A percentile compares a stretch with the other conserved stretches of the same genome.
These are phyloP conservation scores for Zelonia costaricensis DNA, from an alignment of 208 protist genomes.

Conservation along the genomic window DNA sequence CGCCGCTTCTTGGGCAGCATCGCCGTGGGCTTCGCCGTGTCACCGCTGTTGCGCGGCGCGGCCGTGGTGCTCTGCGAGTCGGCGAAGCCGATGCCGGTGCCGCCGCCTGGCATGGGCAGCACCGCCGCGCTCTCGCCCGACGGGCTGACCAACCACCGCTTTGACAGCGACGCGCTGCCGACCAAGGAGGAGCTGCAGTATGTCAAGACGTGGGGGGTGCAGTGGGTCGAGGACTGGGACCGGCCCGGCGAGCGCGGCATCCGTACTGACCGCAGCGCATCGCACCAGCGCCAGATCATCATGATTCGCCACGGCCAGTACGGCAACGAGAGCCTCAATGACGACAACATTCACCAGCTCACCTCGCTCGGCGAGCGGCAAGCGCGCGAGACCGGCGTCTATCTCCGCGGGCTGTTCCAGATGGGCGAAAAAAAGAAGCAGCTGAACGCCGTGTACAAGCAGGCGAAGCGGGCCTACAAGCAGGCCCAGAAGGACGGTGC, in stretches of 20 bases:
- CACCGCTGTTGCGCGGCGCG: conserved; percentile 26
- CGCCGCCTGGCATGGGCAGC: not conserved
- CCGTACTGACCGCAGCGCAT: conserved; percentile 8
- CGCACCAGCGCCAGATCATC: conserved; percentile 54
- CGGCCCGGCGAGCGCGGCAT: conserved; percentile 29
- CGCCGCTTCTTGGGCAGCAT: conserved; percentile 26
- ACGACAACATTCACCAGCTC: conserved; percentile 44
- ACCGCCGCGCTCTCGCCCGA: conserved; percentile 24
- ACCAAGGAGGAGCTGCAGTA: conserved; percentile 43
- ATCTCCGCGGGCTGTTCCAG: conserved; percentile 43
- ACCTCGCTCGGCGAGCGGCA: conserved; percentile 65
- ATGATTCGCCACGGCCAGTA: conserved; percentile 90
- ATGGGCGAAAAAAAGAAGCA: conserved; percentile 11
- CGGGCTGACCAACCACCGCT: conserved; percentile 32
- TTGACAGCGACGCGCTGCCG: conserved; percentile 20
- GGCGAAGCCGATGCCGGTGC: conserved; percentile 2
- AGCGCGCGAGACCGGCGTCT: conserved; percentile 55
- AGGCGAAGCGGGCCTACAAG: conserved; percentile 10
- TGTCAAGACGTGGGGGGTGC: conserved; percentile 59
- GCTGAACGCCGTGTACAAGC: not conserved
- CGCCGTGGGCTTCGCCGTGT: conserved; percentile 26
- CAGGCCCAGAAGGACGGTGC: conserved; percentile 9
- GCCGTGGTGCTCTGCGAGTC: conserved; percentile 31
- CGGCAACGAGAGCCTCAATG: conserved; percentile 37
- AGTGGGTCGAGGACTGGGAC: conserved; percentile 75